Evolutionary conservation across 2,329 filamentous ascomycete species (phyloP).

Genomic region (Diplocarpon mali): DNA sequence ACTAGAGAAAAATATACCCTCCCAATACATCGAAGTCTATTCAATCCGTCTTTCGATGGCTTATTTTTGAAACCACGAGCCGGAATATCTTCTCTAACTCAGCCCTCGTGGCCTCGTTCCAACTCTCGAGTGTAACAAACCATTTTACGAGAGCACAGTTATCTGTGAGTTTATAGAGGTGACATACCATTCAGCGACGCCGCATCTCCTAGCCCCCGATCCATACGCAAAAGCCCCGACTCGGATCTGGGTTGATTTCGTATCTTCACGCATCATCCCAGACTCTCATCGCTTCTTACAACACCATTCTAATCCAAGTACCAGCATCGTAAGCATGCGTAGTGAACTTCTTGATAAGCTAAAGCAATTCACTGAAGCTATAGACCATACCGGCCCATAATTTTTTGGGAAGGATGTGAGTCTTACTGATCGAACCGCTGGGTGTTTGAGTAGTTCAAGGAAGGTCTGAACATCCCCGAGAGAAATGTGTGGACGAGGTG

Average conservation of each 20-base stretch:
- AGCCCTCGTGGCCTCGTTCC: slow-evolving; percentile 70
- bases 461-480: slow-evolving; percentile 37
- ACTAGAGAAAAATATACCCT: slow-evolving; percentile 60
- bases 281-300: slow-evolving; percentile 54
- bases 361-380: slow-evolving; percentile 49
- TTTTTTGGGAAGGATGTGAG: slow-evolving; percentile 55
- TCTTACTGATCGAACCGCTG: slow-evolving; percentile 59
- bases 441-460: slow-evolving; percentile 67
- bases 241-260: slow-evolving; percentile 65
- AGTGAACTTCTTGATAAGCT: slow-evolving; percentile 47
- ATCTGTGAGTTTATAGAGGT: slow-evolving; percentile 71
- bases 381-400: slow-evolving; percentile 51
- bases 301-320: slow-evolving; percentile 39
- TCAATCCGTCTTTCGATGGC: background rate
- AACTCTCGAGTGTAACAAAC: slow-evolving; percentile 49
- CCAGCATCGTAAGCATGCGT: slow-evolving; percentile 41
- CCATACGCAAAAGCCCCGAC: slow-evolving; percentile 54
- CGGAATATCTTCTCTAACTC: slow-evolving; percentile 52
- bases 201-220: slow-evolving; percentile 45
- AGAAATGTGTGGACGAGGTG: slow-evolving; percentile 52
- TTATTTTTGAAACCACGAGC: slow-evolving; percentile 35
- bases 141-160: slow-evolving; percentile 62
- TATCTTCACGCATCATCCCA: slow-evolving; percentile 55
- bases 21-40: slow-evolving; percentile 62
- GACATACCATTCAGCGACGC: slow-evolving; percentile 39